phyloP scores from a whole-genome alignment of 306 rosid species.

The Notholithocarpus densiflorus region DNA sequence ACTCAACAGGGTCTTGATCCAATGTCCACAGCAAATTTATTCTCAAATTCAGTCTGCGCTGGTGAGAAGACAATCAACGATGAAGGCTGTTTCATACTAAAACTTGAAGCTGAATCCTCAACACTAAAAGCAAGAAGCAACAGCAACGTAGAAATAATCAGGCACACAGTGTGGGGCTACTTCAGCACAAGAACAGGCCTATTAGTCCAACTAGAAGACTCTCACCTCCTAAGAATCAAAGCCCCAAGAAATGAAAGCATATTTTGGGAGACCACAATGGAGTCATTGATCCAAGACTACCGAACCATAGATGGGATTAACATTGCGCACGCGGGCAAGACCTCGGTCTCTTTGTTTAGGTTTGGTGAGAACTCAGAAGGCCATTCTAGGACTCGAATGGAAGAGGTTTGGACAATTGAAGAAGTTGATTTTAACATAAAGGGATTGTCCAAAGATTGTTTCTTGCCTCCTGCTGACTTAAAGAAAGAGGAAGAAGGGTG shows the following conservation, averaged over 20 bases:
- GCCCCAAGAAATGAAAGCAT: slow-evolving; percentile 38
- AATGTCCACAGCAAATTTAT: slow-evolving; percentile 71
- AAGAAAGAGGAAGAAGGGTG: slow-evolving; percentile 48
- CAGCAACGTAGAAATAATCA: slow-evolving; percentile 61
- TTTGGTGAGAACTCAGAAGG: slow-evolving; percentile 57
- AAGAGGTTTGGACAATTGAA: slow-evolving; percentile 80
- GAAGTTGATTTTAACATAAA: slow-evolving; percentile 82
- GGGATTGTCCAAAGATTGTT: slow-evolving; percentile 80
- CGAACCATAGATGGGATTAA: slow-evolving; percentile 59
- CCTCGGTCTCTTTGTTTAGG: slow-evolving; percentile 61
- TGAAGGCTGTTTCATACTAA: slow-evolving; percentile 79
- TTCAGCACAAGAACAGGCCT: slow-evolving; percentile 92
- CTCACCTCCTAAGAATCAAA: slow-evolving; percentile 72
- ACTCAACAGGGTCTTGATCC: slow-evolving; percentile 84
- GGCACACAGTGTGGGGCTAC: slow-evolving; percentile 88
- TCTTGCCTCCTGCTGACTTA: slow-evolving; percentile 80
- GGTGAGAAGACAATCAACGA: slow-evolving; percentile 77
- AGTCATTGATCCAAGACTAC: slow-evolving; percentile 63
- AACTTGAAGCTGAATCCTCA: slow-evolving; percentile 58
- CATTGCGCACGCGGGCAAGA: slow-evolving; percentile 74
- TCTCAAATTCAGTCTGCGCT: slow-evolving; percentile 57
- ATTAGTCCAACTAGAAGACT: slow-evolving; percentile 71
- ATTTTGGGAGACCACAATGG: slow-evolving; percentile 95
- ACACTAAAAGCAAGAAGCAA: slow-evolving; percentile 68
- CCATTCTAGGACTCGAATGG: slow-evolving; percentile 74